Evolutionary conservation across 2,329 filamentous ascomycete genomes (phyloP).

Genomic region (Cryphonectria naterciae): DNA sequence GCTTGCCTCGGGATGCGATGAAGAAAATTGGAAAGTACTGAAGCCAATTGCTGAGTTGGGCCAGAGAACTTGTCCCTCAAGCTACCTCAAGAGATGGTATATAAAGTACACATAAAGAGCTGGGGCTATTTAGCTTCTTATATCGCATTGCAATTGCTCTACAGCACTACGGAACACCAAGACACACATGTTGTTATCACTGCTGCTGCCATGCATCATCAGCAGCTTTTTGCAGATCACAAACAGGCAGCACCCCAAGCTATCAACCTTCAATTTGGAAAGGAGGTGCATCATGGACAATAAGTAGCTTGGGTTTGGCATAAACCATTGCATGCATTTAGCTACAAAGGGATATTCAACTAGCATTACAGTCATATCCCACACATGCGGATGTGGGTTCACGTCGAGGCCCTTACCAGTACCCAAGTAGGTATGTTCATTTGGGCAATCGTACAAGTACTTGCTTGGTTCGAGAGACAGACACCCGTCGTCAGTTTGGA

Average conservation of each 20-base stretch:
- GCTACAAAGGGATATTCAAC: slow-evolving; percentile 18
- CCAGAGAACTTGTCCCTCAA: neutral
- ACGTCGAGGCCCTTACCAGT: neutral
- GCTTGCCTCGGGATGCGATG: slow-evolving; percentile 9
- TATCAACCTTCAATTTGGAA: neutral
- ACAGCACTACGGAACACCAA: neutral
- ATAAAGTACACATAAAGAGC: no score
- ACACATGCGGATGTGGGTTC: slow-evolving; percentile 18
- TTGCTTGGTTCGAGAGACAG: neutral
- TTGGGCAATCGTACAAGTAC: neutral
- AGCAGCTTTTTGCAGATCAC: neutral
- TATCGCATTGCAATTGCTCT: no score
- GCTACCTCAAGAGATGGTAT: neutral
- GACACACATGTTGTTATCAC: neutral
- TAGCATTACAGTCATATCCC: slow-evolving; percentile 24
- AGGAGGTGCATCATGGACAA: neutral
- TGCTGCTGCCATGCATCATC: neutral
- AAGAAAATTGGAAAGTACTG: neutral
- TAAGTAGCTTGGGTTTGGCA: neutral
- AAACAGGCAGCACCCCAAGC: neutral
- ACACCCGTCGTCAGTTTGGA: neutral
- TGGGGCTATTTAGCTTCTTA: no score
- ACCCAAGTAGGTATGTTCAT: neutral
- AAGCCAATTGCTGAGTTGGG: neutral
- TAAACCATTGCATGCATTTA: slow-evolving; percentile 8